phyloP scores from a whole-genome alignment of 2,329 filamentous ascomycete genomes.

The Talaromyces verruculosus region DNA sequence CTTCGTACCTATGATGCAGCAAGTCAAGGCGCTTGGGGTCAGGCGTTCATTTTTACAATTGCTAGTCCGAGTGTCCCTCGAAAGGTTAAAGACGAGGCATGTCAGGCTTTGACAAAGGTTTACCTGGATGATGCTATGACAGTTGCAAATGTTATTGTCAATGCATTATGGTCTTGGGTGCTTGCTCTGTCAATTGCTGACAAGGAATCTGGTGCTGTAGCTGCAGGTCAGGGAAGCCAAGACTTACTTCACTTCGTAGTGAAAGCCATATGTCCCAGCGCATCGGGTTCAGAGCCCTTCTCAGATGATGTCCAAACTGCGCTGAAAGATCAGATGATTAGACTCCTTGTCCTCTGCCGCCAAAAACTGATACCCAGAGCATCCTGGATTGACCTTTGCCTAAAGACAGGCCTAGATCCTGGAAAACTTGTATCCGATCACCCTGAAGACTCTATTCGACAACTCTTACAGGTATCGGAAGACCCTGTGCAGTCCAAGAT shows the following conservation, averaged over 20 bases:
- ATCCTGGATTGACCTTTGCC: constrained; percentile 86
- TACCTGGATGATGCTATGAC: constrained; percentile 61
- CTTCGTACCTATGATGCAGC: constrained; percentile 48
- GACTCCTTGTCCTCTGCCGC: constrained; percentile 74
- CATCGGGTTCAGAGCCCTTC: constrained; percentile 28
- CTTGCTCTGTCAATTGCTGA: constrained; percentile 66
- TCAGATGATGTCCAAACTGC: constrained; percentile 48
- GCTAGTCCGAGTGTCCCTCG: constrained; percentile 63
- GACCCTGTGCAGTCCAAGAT: constrained; percentile 39
- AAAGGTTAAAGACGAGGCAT: constrained; percentile 63
- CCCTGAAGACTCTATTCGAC: constrained; percentile 63
- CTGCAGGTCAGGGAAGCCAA: constrained; percentile 63
- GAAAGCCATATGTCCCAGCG: constrained; percentile 43
- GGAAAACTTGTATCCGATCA: constrained; percentile 69
- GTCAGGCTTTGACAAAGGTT: constrained; percentile 60
- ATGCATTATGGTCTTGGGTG: constrained; percentile 79
- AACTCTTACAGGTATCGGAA: constrained; percentile 61
- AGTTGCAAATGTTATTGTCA: constrained; percentile 64
- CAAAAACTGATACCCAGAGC: constrained; percentile 72
- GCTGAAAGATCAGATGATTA: constrained; percentile 70
- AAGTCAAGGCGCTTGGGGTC: constrained; percentile 72
- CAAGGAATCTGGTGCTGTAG: constrained; percentile 71
- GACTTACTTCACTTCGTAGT: constrained; percentile 61
- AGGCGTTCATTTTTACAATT: constrained; percentile 78
- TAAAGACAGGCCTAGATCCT: constrained; percentile 78